phyloP scores from a whole-genome alignment of 2,329 filamentous ascomycete species.

The Fusarium acutatum region DNA sequence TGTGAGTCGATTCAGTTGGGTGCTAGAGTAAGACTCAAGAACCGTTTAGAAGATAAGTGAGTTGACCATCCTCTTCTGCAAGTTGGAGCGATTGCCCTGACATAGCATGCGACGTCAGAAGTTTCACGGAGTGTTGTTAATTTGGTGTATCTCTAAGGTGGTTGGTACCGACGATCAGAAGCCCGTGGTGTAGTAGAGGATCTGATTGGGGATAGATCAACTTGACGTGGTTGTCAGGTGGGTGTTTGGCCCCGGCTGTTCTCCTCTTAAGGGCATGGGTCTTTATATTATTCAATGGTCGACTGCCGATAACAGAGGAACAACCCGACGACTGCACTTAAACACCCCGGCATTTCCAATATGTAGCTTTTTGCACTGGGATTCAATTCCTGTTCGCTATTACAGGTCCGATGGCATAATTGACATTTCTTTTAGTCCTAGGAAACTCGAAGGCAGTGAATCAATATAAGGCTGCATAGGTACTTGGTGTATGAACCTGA shows the following conservation, averaged over 20 bases:
- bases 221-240: conserved; percentile 1
- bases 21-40: background rate
- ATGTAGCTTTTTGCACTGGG: background rate
- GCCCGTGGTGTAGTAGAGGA: background rate
- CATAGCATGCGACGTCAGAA: background rate
- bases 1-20: background rate
- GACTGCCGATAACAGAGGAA: conserved; percentile 1
- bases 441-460: background rate
- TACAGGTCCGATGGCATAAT: background rate
- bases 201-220: conserved; percentile 18
- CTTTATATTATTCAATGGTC: background rate
- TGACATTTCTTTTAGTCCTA: background rate
- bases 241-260: background rate
- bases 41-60: background rate
- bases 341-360: background rate
- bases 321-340: background rate
- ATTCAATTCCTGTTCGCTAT: background rate
- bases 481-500: background rate
- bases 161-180: background rate
- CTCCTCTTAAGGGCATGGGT: conserved; percentile 15
- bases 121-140: background rate
- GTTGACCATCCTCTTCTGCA: background rate
- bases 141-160: background rate
- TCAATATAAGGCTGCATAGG: background rate
- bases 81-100: background rate